A percentile compares a stretch with the other conserved stretches of the same genome.
phyloP scores from a whole-genome alignment of 2,329 filamentous ascomycete genomes.

The Ascochyta rabiei region DNA sequence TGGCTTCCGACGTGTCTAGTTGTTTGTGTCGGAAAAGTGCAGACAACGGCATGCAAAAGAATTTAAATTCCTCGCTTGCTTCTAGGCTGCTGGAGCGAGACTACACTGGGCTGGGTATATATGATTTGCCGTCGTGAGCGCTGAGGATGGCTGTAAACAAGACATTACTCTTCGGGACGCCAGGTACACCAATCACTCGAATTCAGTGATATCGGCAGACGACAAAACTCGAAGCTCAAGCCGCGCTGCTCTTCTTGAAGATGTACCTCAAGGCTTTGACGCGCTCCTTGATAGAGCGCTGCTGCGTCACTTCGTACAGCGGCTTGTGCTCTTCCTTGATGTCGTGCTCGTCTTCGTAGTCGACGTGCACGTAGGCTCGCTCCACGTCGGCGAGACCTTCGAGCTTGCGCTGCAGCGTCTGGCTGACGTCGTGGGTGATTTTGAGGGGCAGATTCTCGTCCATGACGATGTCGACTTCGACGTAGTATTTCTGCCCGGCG shows the following conservation, averaged over 20 bases:
- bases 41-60: not conserved
- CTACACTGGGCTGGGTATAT: slow-evolving; percentile 15
- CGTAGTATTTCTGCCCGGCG: slow-evolving; percentile 66
- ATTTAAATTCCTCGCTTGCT: not conserved
- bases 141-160: slow-evolving; percentile 1
- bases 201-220: not conserved
- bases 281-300: slow-evolving; percentile 42
- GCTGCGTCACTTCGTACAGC: slow-evolving; percentile 43
- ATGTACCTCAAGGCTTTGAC: slow-evolving; percentile 34
- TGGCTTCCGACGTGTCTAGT: too few relatives aligned
- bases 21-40: too few relatives aligned
- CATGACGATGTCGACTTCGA: slow-evolving; percentile 68
- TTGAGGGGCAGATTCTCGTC: slow-evolving; percentile 61
- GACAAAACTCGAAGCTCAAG: not conserved
- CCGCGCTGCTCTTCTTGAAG: slow-evolving; percentile 25
- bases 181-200: not conserved
- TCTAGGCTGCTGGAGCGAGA: slow-evolving; percentile 2
- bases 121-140: not conserved
- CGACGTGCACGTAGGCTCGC: slow-evolving; percentile 58
- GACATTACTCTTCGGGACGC: slow-evolving; percentile 2
- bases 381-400: slow-evolving; percentile 54
- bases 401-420: slow-evolving; percentile 65
- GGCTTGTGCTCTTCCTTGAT: slow-evolving; percentile 50
- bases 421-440: slow-evolving; percentile 65
- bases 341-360: slow-evolving; percentile 52